Percentiles rank a stretch among this genome's conserved stretches.
Evolutionary conservation across 2,329 filamentous ascomycete genomes (phyloP).

Genomic region (Neofusicoccum umdonicola): DNA sequence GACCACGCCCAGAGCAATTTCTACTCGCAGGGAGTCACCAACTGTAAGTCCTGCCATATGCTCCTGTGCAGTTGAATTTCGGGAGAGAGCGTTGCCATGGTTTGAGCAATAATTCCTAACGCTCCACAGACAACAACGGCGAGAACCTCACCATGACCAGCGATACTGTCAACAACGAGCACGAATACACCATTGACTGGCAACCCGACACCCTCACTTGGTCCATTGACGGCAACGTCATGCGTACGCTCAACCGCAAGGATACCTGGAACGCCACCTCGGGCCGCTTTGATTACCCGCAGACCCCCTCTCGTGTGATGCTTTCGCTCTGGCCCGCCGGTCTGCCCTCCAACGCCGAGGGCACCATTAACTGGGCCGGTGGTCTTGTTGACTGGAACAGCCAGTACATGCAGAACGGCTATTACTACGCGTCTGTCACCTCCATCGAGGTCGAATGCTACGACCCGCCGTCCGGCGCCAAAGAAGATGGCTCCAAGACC

Average conservation of each 20-base stretch:
- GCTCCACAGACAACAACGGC: slow-evolving; percentile 65
- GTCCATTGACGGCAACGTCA: slow-evolving; percentile 77
- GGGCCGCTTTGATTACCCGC: slow-evolving; percentile 82
- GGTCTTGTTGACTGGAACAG: slow-evolving; percentile 85
- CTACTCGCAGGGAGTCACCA: slow-evolving; percentile 90
- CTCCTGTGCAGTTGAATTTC: neutral
- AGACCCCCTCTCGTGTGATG: slow-evolving; percentile 87
- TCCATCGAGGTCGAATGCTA: slow-evolving; percentile 86
- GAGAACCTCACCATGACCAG: slow-evolving; percentile 67
- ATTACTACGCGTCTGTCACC: slow-evolving; percentile 81
- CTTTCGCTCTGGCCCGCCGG: slow-evolving; percentile 96
- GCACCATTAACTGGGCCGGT: slow-evolving; percentile 89
- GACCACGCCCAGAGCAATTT: slow-evolving; percentile 84
- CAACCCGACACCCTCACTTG: slow-evolving; percentile 81
- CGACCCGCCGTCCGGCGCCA: slow-evolving; percentile 70
- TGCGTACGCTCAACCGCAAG: slow-evolving; percentile 70
- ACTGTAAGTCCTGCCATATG: slow-evolving; percentile 62
- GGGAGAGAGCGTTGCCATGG: neutral
- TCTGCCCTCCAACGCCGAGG: slow-evolving; percentile 70
- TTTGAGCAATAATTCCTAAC: slow-evolving; percentile 20
- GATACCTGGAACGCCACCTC: slow-evolving; percentile 84
- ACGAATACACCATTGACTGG: slow-evolving; percentile 94
- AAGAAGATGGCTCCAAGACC: slow-evolving; percentile 57
- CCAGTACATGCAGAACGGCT: slow-evolving; percentile 78
- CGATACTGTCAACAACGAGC: slow-evolving; percentile 69